These are phyloP conservation scores for Chaetomiaceae sp. DNA, from an alignment of 2,329 filamentous ascomycete species.

Conservation along the genomic window DNA sequence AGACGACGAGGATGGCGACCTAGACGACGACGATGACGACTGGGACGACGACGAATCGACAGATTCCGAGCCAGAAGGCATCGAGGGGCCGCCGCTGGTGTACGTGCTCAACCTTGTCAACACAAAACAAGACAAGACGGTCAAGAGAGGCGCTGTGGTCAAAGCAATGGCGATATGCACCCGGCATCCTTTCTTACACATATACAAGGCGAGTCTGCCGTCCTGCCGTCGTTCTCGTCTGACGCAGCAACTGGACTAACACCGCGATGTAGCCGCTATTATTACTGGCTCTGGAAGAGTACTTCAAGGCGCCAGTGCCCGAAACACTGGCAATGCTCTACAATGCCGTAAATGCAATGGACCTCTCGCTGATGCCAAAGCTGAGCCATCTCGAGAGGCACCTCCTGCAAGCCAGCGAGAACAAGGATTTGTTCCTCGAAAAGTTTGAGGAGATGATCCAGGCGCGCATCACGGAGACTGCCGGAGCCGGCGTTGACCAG, in stretches of 20 bases:
- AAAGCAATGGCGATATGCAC: constrained; percentile 99
- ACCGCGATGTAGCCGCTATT: constrained; percentile 65
- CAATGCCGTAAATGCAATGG: constrained; percentile 92
- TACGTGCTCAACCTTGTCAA: constrained; percentile 98
- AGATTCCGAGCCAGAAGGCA: constrained; percentile 61
- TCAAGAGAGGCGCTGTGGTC: constrained; percentile 88
- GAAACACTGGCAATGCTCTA: constrained; percentile 88
- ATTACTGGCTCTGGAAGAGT: constrained; percentile 87
- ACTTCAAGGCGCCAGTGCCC: constrained; percentile 85
- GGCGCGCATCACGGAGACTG: constrained; percentile 67
- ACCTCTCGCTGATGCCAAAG: constrained; percentile 85
- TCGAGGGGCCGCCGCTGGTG: constrained; percentile 84
- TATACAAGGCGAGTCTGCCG: constrained; percentile 70
- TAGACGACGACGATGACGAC: constrained; percentile 42
- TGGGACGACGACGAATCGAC: constrained; percentile 50
- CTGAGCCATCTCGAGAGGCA: constrained; percentile 79
- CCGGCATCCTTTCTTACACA: constrained; percentile 92
- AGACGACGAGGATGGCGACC: constrained; percentile 40
- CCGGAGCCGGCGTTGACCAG: constrained; percentile 40
- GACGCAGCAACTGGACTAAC: constrained; percentile 5
- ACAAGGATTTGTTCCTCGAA: constrained; percentile 93
- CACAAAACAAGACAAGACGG: constrained; percentile 91
- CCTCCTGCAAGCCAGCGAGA: constrained; percentile 83
- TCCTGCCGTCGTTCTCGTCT: background rate
- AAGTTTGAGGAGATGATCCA: constrained; percentile 96